phyloP scores from a whole-genome alignment of 495 filamentous ascomycete genomes.

The Penicillium turbatum region DNA sequence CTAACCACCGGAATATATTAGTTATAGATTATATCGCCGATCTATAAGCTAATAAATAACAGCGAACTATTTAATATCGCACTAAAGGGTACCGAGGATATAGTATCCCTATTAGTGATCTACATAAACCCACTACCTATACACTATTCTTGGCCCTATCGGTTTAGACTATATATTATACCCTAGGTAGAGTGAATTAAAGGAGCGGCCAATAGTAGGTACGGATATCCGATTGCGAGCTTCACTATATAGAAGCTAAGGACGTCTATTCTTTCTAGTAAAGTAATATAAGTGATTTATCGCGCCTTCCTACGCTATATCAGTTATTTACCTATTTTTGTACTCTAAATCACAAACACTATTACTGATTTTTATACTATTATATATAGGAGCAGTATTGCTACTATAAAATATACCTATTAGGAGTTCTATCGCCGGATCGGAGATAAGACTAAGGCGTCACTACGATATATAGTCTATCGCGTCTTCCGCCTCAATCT shows the following conservation, averaged over 20 bases:
- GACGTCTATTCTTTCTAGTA: not conserved
- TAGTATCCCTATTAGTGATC: not conserved
- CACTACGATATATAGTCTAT: too few species aligned
- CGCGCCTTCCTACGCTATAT: not conserved
- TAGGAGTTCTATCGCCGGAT: not conserved
- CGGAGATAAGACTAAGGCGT: not conserved
- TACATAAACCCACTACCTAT: not conserved
- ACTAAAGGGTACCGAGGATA: not conserved
- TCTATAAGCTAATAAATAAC: too few species aligned
- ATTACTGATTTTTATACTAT: too few species aligned
- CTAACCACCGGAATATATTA: not conserved
- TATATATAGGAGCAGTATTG: not conserved
- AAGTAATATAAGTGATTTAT: too few species aligned
- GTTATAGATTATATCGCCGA: not conserved
- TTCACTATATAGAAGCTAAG: too few species aligned
- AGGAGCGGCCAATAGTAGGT: too few species aligned
- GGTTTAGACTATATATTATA: not conserved
- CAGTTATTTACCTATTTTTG: not conserved
- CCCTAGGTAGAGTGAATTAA: not conserved
- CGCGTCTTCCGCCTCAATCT: too few species aligned
- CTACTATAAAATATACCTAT: not conserved
- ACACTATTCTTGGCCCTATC: not conserved
- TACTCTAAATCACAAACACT: too few species aligned
- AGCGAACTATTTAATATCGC: not conserved
- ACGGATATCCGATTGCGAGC: too few species aligned